These are phyloP conservation scores for Extremus antarcticus DNA, from an alignment of 495 filamentous ascomycete species.

Conservation along the genomic window DNA sequence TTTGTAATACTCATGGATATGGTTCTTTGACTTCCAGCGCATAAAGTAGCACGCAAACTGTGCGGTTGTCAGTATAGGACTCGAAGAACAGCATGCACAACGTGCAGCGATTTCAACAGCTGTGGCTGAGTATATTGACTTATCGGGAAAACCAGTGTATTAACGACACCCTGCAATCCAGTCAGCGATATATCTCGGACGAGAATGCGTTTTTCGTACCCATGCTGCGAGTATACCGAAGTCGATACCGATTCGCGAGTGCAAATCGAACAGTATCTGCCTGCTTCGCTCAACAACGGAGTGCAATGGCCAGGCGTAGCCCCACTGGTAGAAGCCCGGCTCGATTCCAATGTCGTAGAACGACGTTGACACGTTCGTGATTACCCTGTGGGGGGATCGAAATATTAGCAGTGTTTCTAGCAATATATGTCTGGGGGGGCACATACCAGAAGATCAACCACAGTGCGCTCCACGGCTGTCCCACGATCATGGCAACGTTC, in stretches of 20 bases:
- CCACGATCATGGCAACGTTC: conserved; percentile 61
- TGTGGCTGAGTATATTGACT: too few relatives aligned
- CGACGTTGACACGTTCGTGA: conserved; percentile 54
- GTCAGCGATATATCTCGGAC: too few relatives aligned
- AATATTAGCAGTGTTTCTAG: too few relatives aligned
- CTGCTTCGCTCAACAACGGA: conserved; percentile 47
- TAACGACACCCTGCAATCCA: conserved; percentile 33
- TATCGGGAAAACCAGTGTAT: conserved; percentile 45
- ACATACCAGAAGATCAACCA: conserved; percentile 74
- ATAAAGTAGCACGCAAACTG: conserved; percentile 45
- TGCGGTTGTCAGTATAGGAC: neutral
- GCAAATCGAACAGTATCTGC: conserved; percentile 52
- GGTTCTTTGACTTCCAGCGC: conserved; percentile 44
- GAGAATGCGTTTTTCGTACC: conserved; percentile 25
- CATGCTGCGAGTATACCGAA: conserved; percentile 54
- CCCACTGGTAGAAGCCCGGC: conserved; percentile 49
- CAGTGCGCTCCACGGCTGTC: conserved; percentile 54
- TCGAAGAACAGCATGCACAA: too few relatives aligned
- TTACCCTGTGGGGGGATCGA: too few relatives aligned
- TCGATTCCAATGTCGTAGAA: conserved; percentile 55
- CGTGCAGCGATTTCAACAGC: too few relatives aligned
- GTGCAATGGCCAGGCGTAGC: conserved; percentile 64
- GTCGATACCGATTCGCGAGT: conserved; percentile 53
- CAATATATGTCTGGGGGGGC: too few relatives aligned
- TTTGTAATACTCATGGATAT: conserved; percentile 20